A percentile compares a stretch with the other conserved stretches of the same genome.
Conservation (phyloP, 805 yeast species). For the Yamadazyma insecticola region DNA sequence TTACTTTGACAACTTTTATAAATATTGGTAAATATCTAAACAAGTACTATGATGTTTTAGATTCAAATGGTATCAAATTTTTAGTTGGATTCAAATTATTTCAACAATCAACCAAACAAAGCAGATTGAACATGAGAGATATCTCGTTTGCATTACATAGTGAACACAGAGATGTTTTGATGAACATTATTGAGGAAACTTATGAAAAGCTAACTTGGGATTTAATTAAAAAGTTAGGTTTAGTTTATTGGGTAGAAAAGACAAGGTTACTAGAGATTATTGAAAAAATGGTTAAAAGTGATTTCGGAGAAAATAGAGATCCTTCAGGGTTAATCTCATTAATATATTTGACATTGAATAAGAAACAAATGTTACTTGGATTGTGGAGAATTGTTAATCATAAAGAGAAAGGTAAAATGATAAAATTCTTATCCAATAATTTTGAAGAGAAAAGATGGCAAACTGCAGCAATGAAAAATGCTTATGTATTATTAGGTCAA, state of each 20-base stretch:
- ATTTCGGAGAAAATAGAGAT: slow-evolving; percentile 58
- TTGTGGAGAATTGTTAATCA: slow-evolving; percentile 81
- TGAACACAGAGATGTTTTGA: slow-evolving; percentile 64
- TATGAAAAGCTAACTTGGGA: slow-evolving; percentile 56
- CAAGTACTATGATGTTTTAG: slow-evolving; percentile 41
- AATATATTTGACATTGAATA: slow-evolving; percentile 71
- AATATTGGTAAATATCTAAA: slow-evolving; percentile 58
- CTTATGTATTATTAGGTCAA: slow-evolving; percentile 83
- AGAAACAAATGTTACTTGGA: slow-evolving; percentile 71
- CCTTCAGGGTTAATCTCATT: slow-evolving; percentile 68
- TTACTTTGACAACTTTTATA: slow-evolving; percentile 67
- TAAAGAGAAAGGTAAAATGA: slow-evolving; percentile 78
- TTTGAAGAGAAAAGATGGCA: slow-evolving; percentile 75
- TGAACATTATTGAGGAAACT: slow-evolving; percentile 44
- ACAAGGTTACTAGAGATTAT: slow-evolving; percentile 32
- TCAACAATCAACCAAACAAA: slow-evolving; percentile 46
- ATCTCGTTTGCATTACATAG: slow-evolving; percentile 85
- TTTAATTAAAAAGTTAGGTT: slow-evolving; percentile 52
- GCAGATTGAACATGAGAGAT: slow-evolving; percentile 69
- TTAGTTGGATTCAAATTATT: slow-evolving; percentile 67
- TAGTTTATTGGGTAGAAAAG: slow-evolving; percentile 63
- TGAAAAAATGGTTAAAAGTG: slow-evolving; percentile 70
- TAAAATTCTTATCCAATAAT: slow-evolving; percentile 72
- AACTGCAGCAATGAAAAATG: slow-evolving; percentile 87
- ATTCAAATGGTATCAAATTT: slow-evolving; percentile 66